These are phyloP conservation scores for Saccharum officinarum DNA, from an alignment of 176 grass and related monocot species.

Conservation along the genomic window DNA sequence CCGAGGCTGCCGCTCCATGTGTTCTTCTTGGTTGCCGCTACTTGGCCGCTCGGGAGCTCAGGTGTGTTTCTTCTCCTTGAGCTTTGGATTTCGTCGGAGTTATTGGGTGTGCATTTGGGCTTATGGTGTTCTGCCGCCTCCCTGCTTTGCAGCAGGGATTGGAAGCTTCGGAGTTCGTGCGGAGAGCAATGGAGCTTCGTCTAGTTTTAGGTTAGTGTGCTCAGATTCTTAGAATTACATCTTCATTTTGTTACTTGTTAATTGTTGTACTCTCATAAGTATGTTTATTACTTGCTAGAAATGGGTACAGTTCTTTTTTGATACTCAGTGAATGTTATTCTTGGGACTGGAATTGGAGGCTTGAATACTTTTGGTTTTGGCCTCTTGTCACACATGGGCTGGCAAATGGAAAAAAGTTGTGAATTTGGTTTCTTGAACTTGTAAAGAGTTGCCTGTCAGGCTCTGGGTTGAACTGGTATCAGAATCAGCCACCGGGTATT, in stretches of 20 bases:
- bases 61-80: slow-evolving; percentile 15
- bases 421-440: background rate
- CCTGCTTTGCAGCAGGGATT: slow-evolving; percentile 36
- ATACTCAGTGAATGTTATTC: background rate
- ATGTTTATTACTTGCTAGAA: background rate
- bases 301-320: background rate
- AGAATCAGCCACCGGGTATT: background rate
- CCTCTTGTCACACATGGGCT: background rate
- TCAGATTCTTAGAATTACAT: slow-evolving; percentile 6
- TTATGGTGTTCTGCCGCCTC: slow-evolving; percentile 30
- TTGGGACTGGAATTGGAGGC: background rate
- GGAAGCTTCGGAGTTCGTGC: slow-evolving; percentile 14
- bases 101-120: slow-evolving; percentile 13
- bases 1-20: slow-evolving; percentile 8
- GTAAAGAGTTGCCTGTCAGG: background rate
- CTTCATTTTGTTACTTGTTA: background rate
- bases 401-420: background rate
- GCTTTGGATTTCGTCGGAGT: background rate
- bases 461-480: background rate
- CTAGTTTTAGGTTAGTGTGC: slow-evolving; percentile 31
- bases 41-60: slow-evolving; percentile 29
- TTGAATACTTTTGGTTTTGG: background rate
- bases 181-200: slow-evolving; percentile 38
- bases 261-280: background rate
- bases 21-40: slow-evolving; percentile 24